Percentiles rank a stretch among this genome's conserved stretches.
Conservation (phyloP, 768 basidiomycete genomes). For the Panellus pusillus region DNA sequence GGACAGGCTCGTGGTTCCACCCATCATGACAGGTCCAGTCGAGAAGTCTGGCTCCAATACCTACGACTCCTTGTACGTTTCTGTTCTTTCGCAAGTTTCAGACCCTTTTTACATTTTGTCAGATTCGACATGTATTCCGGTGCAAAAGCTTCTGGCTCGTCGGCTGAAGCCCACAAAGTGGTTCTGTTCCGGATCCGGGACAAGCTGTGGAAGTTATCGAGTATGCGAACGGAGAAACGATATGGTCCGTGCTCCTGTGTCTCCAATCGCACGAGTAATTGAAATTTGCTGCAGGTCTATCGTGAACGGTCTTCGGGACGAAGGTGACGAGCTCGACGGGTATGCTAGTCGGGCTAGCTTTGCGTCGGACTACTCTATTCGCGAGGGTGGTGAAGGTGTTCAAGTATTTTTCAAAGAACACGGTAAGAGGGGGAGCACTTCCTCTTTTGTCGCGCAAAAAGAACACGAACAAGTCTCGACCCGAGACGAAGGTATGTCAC, state of each 20-base stretch:
- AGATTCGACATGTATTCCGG: constrained; percentile 83
- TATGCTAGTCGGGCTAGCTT: constrained; percentile 71
- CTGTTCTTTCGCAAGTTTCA: constrained; percentile 19
- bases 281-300: constrained; percentile 57
- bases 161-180: constrained; percentile 32
- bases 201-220: constrained; percentile 79
- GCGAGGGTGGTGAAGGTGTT: constrained; percentile 55
- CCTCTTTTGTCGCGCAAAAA: constrained; percentile 65
- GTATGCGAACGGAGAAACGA: constrained; percentile 83
- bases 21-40: constrained; percentile 40
- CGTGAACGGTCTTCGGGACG: constrained; percentile 80
- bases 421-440: constrained; percentile 62
- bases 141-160: constrained; percentile 43
- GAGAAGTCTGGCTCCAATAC: constrained; percentile 69
- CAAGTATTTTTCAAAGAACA: constrained; percentile 82
- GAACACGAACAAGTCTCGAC: constrained; percentile 55
- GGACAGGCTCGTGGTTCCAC: constrained; percentile 40
- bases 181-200: constrained; percentile 43
- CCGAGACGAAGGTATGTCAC: constrained; percentile 77
- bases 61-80: constrained; percentile 77
- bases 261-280: constrained; percentile 11
- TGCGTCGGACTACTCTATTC: constrained; percentile 68
- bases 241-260: constrained; percentile 57
- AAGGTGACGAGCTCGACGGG: constrained; percentile 62
- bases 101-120: constrained; percentile 25